A percentile compares a stretch with the other conserved stretches of the same genome.
phyloP scores from a whole-genome alignment of 2,329 filamentous ascomycete species.

The Exophiala oligosperma region DNA sequence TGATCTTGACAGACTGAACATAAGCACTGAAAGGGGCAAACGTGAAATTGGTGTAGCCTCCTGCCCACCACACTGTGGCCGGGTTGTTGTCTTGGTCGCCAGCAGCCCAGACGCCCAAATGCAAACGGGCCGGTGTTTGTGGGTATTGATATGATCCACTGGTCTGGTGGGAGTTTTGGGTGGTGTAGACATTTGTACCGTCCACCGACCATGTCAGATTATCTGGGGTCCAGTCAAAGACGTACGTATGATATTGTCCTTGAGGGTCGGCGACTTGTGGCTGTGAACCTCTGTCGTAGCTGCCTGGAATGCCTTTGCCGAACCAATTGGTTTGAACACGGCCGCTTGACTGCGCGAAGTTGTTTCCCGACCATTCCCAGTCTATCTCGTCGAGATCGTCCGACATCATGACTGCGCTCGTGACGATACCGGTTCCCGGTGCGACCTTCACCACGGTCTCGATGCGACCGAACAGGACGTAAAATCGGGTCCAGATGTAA shows the following conservation, averaged over 20 bases:
- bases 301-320: slow-evolving; percentile 79
- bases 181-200: slow-evolving; percentile 70
- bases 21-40: slow-evolving; percentile 71
- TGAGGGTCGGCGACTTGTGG: slow-evolving; percentile 72
- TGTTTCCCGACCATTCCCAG: slow-evolving; percentile 86
- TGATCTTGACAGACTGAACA: slow-evolving; percentile 61
- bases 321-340: slow-evolving; percentile 93
- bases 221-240: slow-evolving; percentile 89
- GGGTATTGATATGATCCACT: slow-evolving; percentile 73
- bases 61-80: slow-evolving; percentile 85
- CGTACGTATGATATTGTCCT: slow-evolving; percentile 80
- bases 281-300: slow-evolving; percentile 82
- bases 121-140: slow-evolving; percentile 85
- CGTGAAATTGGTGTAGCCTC: slow-evolving; percentile 65
- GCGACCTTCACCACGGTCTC: slow-evolving; percentile 50
- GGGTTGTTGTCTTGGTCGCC: slow-evolving; percentile 73
- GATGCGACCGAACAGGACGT: slow-evolving; percentile 56
- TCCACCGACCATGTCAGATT: slow-evolving; percentile 83
- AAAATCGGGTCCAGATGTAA: slow-evolving; percentile 47
- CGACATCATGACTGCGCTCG: slow-evolving; percentile 90
- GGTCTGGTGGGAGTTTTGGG: slow-evolving; percentile 62
- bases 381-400: slow-evolving; percentile 98
- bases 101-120: slow-evolving; percentile 94
- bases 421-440: slow-evolving; percentile 78
- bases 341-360: slow-evolving; percentile 63